Base-by-base conservation (phyloP, 2,329 filamentous ascomycete species). In the Diaporthe ilicicola region DNA sequence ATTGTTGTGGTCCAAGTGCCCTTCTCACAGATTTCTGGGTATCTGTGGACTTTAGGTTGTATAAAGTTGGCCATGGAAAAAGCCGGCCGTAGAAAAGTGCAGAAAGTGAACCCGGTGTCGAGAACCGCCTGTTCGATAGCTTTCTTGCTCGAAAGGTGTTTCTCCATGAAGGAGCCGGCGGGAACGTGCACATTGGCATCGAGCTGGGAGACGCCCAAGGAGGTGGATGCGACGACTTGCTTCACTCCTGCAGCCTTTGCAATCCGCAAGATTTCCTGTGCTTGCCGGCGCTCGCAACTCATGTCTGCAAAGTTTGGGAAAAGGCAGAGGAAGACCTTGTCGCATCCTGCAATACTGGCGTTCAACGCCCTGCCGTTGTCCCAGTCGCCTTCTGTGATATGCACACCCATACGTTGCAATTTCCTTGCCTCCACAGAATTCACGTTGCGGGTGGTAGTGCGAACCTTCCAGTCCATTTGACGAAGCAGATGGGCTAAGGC, bases 11-110 rank as follows among this genome's bases (percentile, higher is more conserved):
- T 66, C 72, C 75, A 76, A 1, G 24, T 70, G 13, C 71, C 73
- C 2, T 62, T 70, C 19, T 74, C 70, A 10, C 24, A 32, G 2
- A 73, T 54, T 2, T 75, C 75, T 1, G 42, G 9, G 62, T 74
- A 74, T 2, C 55, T 10, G 10, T n/a, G 12, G 13, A 74, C 50
- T 67, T 76, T 76, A 13, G 75, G 74, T 17, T 69, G 69, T 2
- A 76, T 59, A 48, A 74, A 76, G 70, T 77, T 76, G 22, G 75
- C 73, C 66, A 69, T 69, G 54, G 61, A 59, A 17, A 69, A 69
- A 4, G 50, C 34, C 8, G 53, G 53, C 10, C 53, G 66, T 12
- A 69, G 17, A 4, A 61, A 10, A 4, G 75, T 76, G 44, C 61
- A 76, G n/a, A 51, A 27, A 2, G 74, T 71, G n/a, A 77, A 61